Evolutionary conservation across 2,329 filamentous ascomycete genomes (phyloP).

Genomic region (Nannizziopsis arthrosporioides): DNA sequence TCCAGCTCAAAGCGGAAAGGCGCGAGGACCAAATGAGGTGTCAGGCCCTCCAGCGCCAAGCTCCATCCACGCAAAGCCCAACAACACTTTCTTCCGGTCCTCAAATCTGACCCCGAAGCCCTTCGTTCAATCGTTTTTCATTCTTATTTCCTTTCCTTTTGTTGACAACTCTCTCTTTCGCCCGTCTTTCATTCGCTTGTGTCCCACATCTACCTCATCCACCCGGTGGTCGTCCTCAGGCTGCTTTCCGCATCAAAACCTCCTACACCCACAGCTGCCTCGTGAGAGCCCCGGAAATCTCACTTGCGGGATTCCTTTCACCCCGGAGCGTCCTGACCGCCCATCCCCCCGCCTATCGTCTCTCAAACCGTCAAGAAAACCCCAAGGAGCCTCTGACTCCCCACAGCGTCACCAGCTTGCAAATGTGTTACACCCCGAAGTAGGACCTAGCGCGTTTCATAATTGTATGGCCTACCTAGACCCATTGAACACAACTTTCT

Average conservation of each 20-base stretch:
- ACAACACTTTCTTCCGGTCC: neutral
- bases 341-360: neutral
- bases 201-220: neutral
- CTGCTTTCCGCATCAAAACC: neutral
- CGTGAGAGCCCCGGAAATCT: too few relatives aligned
- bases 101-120: constrained; percentile 2
- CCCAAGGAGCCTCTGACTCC: constrained; percentile 2
- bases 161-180: neutral
- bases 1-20: neutral
- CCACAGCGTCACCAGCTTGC: constrained; percentile 1
- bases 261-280: too few relatives aligned
- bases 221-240: neutral
- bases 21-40: constrained; percentile 1
- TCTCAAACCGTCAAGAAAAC: neutral
- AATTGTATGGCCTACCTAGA: constrained; percentile 8
- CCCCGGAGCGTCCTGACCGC: neutral
- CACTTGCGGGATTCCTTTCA: too few relatives aligned
- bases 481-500: neutral
- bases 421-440: constrained; percentile 4
- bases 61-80: constrained; percentile 3
- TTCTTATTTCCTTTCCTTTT: neutral
- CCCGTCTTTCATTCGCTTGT: constrained; percentile 5
- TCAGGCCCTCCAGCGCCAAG: constrained; percentile 9
- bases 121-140: constrained; percentile 1
- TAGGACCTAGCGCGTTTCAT: constrained; percentile 11